Base-by-base conservation (phyloP, 1,284 basidiomycete species). In the Melampsora larici-populina region DNA sequence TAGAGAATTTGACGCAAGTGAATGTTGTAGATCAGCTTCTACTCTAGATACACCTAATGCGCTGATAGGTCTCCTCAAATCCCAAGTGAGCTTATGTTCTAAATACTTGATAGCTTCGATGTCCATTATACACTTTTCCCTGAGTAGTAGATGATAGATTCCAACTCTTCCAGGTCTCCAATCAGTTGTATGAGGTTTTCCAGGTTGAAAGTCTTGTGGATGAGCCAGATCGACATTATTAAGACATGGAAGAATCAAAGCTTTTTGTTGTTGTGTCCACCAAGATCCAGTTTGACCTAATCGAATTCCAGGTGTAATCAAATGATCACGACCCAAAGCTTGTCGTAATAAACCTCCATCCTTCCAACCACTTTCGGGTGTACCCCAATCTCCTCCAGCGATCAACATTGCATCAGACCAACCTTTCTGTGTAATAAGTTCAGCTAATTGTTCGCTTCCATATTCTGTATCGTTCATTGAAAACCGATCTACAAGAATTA, bases 401-500 rank as follows among this genome's bases (percentile, higher is more conserved):
- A 77, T 77, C 40, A 77, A 48, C 15, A 77, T 55, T 18, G 74
- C 74, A 48, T 40, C 48, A 13, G 66, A 43, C 74, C 74, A 77
- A 40, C 21, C 60, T 48, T 65, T 40, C 1, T 29, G 40, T 18
- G 58, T 77, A 17, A 77, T 40, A 0, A 77, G 36, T 9, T 62
- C 58, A 43, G 74, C 74, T 48, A 77, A 36, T 63, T 63, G 15
- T 31, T 49, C 40, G 51, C 74, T 77, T 5, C 65, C 66, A 40
- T 70, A 18, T 31, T 48, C 13, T n/a, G 24, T 49, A 11, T 65
- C 60, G 62, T 77, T 51, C 74, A 68, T 48, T 5, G 48, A 29
- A 62, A 64, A 65, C 21, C 48, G 24, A 36, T 88, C 85, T 80
- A 96, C 91, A 55, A 97, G 87, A 68, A 91, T 89, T 18, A 98